Conservation (phyloP, 441 rosid species). For the Hura crepitans region DNA sequence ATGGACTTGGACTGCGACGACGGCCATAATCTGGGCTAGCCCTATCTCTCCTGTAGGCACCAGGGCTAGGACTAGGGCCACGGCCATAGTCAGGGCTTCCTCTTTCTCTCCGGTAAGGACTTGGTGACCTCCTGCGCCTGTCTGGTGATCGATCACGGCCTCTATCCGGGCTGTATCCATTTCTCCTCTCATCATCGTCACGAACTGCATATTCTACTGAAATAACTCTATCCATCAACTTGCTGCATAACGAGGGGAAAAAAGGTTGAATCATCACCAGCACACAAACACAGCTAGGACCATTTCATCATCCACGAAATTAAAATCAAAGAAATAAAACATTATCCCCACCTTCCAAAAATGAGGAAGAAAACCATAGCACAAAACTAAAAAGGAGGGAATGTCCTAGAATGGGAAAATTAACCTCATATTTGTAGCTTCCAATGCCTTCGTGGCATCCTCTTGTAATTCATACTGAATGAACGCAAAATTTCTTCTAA, state of each 20-base stretch:
- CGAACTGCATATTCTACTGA: constrained; percentile 88
- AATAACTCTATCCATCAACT: constrained; percentile 81
- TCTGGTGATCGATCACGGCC: constrained; percentile 63
- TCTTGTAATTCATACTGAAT: constrained; percentile 83
- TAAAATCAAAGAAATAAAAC: not conserved
- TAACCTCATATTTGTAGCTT: constrained; percentile 77
- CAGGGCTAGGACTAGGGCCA: constrained; percentile 49
- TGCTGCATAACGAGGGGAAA: constrained; percentile 42
- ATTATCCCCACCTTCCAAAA: constrained; percentile 2
- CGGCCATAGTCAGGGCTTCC: constrained; percentile 89
- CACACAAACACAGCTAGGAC: not conserved
- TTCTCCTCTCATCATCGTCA: constrained; percentile 73
- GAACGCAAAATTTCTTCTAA: constrained; percentile 93
- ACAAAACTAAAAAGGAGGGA: constrained; percentile 4
- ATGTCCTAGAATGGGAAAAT: not conserved
- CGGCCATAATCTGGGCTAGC: constrained; percentile 62
- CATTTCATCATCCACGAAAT: not conserved
- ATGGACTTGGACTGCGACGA: constrained; percentile 54
- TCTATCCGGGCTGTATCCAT: constrained; percentile 73
- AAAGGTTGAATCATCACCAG: not conserved
- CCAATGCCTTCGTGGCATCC: constrained; percentile 82
- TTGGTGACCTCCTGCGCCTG: constrained; percentile 64
- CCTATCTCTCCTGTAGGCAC: constrained; percentile 52
- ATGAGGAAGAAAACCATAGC: not conserved
- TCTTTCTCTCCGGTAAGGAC: constrained; percentile 78